A percentile compares a stretch with the other conserved stretches of the same genome.
phyloP scores from a whole-genome alignment of 2,329 filamentous ascomycete species.

The Thielaviopsis musarum region DNA sequence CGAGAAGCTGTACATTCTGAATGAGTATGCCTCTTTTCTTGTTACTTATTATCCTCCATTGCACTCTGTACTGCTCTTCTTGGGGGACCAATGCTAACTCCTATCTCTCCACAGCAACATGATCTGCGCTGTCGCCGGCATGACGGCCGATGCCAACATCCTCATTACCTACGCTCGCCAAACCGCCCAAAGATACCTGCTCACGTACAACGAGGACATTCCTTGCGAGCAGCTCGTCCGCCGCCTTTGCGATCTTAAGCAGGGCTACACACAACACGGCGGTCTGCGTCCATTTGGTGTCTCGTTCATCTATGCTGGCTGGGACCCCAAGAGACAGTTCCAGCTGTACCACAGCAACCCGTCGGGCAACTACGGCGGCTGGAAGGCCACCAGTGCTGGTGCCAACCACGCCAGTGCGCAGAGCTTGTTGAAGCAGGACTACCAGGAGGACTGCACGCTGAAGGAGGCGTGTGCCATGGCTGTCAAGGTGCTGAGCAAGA shows the following conservation, averaged over 20 bases:
- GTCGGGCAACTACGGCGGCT: conserved; percentile 95
- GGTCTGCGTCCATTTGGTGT: conserved; percentile 96
- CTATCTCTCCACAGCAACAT: conserved; percentile 56
- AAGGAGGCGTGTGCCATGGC: conserved; percentile 95
- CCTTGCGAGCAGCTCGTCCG: conserved; percentile 97
- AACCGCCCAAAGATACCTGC: conserved; percentile 90
- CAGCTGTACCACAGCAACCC: conserved; percentile 99
- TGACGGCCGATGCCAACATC: conserved; percentile 99
- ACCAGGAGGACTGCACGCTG: conserved; percentile 93
- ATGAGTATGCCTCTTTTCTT: conserved; percentile 52
- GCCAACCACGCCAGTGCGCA: conserved; percentile 97
- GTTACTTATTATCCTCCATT: background rate
- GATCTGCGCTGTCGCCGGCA: conserved; percentile 97
- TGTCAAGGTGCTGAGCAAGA: conserved; percentile 98
- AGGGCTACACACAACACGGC: conserved; percentile 97
- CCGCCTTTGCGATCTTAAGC: conserved; percentile 91
- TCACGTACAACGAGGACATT: conserved; percentile 99
- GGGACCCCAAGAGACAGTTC: conserved; percentile 90
- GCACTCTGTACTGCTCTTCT: background rate
- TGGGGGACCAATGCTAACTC: background rate
- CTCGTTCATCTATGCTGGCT: conserved; percentile 98
- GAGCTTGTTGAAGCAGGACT: conserved; percentile 95
- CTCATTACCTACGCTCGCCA: conserved; percentile 99
- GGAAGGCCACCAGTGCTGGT: conserved; percentile 96
- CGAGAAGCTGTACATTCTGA: conserved; percentile 98